phyloP scores from a whole-genome alignment of 441 rosid genomes.

The Macaranga tanarius region DNA sequence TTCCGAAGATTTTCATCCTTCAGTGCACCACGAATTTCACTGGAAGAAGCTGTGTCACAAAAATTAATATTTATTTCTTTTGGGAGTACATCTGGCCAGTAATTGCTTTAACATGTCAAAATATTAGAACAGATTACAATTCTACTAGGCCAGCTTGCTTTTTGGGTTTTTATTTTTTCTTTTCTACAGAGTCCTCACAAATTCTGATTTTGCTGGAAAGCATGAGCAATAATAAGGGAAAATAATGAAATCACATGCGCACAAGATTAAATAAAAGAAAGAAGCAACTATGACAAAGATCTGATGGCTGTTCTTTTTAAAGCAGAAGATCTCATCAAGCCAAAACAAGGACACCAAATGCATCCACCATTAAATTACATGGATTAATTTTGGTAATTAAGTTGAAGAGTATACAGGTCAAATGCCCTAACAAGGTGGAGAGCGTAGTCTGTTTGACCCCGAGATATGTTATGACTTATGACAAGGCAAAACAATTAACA shows the following conservation, averaged over 20 bases:
- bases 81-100: not conserved
- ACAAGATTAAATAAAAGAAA: not conserved
- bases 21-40: slow-evolving; percentile 59
- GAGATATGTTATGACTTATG: not conserved
- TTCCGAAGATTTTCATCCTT: slow-evolving; percentile 57
- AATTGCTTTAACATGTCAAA: not conserved
- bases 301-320: not conserved
- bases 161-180: not conserved
- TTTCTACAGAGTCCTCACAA: not conserved
- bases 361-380: not conserved
- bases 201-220: not conserved
- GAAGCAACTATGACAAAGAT: not conserved
- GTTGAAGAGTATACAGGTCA: not conserved
- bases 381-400: not conserved
- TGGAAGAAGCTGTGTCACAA: slow-evolving; percentile 54
- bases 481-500: not conserved
- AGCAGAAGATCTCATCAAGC: not conserved
- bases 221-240: not conserved
- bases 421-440: not conserved
- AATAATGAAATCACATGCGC: not conserved
- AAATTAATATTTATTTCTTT: not conserved
- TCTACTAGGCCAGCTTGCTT: not conserved
- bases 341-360: not conserved
- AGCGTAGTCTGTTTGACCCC: not conserved
- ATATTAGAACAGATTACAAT: not conserved